Base-by-base conservation (phyloP, 1,139 yeast species). In the Diutina neorugosa region DNA sequence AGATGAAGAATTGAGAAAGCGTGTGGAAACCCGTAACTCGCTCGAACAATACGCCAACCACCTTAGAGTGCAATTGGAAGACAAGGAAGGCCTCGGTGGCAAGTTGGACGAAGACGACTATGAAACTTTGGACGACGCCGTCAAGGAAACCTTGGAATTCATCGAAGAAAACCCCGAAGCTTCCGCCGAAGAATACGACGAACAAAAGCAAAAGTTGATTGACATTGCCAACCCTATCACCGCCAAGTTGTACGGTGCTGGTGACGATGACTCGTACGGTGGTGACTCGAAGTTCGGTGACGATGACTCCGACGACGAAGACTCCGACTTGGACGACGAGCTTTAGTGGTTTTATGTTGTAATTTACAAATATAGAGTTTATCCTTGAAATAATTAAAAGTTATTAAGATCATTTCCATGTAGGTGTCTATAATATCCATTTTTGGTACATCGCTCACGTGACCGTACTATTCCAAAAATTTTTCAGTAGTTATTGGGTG, bases 141-240 rank as follows among this genome's bases (percentile, higher is more conserved):
- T 89, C 63, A 83, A 84, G 69, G 98, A 93, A 69, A 81, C 90
- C 54, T 71, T 86, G 61, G 61, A 58, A 52, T 93, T 94, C 83
- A 74, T 93, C 12, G 50, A 46, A 62, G 97, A 91, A 66, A 88
- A 88, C 73, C 86, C 81, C 64, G 94, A 87, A 56, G 98, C 97
- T 51, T 80, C 95, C 56, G 81, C 86, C 62, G 98, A 90, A 70
- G 98, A 93, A 65, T 86, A 87, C 63, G 96, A 89, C 57, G 98
- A 90, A 70, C 95, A 90, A 74, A 88, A 82, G 73, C 95, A 90
- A 69, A 81, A 86, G 66, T 81, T 93, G 68, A 81, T 86, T 59
- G 81, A 86, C 62, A 75, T 86, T 65, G 96, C 96, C 53, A 84
- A 83, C 71, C 98, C 98, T 69, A 90, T 93, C 65, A 89, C 97